phyloP scores from a whole-genome alignment of 495 filamentous ascomycete species.

The Hyaloscypha hepaticicola region DNA sequence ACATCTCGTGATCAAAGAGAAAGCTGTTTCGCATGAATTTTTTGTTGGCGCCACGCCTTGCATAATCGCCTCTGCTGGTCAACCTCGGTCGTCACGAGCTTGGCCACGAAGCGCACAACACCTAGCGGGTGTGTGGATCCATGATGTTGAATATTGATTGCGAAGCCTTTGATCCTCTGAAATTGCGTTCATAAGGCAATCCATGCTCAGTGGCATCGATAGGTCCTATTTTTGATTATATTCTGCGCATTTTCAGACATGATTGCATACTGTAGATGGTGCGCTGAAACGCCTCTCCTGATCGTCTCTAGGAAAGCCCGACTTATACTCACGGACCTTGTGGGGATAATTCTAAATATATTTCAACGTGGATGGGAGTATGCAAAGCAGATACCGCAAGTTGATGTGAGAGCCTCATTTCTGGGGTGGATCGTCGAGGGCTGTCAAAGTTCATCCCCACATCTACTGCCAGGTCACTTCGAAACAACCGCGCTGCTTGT shows the following conservation, averaged over 20 bases:
- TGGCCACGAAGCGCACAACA: neutral
- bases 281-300: constrained; percentile 8
- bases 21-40: neutral
- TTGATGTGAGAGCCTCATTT: neutral
- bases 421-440: neutral
- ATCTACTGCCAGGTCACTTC: neutral
- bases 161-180: neutral
- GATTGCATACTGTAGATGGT: neutral
- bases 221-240: neutral
- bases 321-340: neutral
- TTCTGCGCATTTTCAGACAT: neutral
- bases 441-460: neutral
- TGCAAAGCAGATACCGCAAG: neutral
- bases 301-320: constrained; percentile 2
- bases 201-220: neutral
- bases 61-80: too few species aligned
- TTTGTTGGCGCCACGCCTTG: neutral
- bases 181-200: neutral
- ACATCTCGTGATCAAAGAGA: neutral
- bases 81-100: neutral
- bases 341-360: neutral
- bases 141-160: neutral
- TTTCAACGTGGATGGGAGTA: neutral
- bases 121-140: neutral
- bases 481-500: neutral